A percentile compares a stretch with the other conserved stretches of the same genome.
Evolutionary conservation across 106 monocot species (phyloP).

Genomic region (Dendrobium huoshanense): DNA sequence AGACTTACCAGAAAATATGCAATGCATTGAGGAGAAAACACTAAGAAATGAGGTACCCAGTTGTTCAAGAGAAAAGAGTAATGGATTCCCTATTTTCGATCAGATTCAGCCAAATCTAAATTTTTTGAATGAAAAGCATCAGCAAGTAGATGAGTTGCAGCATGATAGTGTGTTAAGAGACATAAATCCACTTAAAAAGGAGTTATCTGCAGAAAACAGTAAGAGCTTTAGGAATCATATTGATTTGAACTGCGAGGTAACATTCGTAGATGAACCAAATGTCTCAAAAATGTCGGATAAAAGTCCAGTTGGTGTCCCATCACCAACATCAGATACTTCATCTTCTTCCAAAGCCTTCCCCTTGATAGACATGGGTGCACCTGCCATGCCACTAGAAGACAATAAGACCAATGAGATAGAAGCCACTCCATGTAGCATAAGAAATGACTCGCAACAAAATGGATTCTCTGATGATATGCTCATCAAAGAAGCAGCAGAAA

Average conservation of each 20-base stretch:
- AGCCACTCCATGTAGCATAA: not conserved
- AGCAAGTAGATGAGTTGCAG: not conserved
- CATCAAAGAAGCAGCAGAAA: slow-evolving; percentile 36
- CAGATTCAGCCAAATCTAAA: slow-evolving; percentile 7
- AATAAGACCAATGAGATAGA: not conserved
- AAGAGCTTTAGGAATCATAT: slow-evolving; percentile 12
- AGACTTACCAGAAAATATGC: slow-evolving; percentile 5
- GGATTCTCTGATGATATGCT: slow-evolving; percentile 9
- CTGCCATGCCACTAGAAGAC: slow-evolving; percentile 1
- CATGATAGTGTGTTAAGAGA: not conserved
- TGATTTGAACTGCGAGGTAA: slow-evolving; percentile 35
- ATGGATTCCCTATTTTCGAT: slow-evolving; percentile 14
- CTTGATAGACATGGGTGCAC: slow-evolving; percentile 33
- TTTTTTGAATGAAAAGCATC: not conserved
- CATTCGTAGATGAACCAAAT: slow-evolving; percentile 7
- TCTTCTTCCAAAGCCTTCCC: slow-evolving; percentile 11
- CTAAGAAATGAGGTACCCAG: slow-evolving; percentile 1
- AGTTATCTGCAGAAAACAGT: slow-evolving; percentile 1
- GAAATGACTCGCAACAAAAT: not conserved
- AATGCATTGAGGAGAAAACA: not conserved
- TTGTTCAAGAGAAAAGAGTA: slow-evolving; percentile 2
- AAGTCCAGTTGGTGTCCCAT: not conserved
- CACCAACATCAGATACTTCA: not conserved
- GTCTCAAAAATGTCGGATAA: slow-evolving; percentile 1
- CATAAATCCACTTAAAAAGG: not conserved